Conservation (phyloP, 2,329 filamentous ascomycete species). For the Exophiala xenobiotica region DNA sequence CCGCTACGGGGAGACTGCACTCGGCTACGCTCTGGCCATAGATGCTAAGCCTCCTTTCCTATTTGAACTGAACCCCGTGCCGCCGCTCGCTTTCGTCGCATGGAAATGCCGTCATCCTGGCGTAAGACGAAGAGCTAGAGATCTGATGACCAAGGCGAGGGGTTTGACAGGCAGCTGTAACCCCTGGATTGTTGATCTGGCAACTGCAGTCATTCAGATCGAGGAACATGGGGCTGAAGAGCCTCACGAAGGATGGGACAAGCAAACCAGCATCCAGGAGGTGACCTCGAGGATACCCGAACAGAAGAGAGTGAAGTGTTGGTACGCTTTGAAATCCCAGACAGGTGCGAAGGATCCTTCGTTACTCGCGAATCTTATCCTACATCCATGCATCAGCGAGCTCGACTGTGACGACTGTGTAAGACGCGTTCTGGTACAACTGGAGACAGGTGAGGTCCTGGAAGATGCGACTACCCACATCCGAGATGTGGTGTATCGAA, state of each 20-base stretch:
- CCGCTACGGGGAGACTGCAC: not conserved
- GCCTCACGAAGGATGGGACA: not conserved
- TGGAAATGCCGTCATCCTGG: not conserved
- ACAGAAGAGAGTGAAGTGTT: not conserved
- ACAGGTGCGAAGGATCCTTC: not conserved
- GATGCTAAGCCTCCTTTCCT: not conserved
- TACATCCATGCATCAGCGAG: not conserved
- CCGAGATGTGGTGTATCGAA: too few relatives aligned
- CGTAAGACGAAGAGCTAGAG: not conserved
- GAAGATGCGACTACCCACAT: not conserved
- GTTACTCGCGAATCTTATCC: not conserved
- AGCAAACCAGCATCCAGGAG: not conserved
- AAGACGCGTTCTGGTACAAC: not conserved
- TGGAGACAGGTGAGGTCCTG: not conserved
- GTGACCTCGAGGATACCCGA: not conserved
- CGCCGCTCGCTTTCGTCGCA: not conserved
- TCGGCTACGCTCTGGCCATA: not conserved
- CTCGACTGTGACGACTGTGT: not conserved
- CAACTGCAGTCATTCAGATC: not conserved
- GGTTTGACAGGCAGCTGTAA: not conserved
- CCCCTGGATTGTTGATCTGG: not conserved
- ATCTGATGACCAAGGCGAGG: not conserved
- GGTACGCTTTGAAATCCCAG: not conserved
- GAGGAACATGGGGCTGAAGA: not conserved
- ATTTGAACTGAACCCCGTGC: not conserved